phyloP scores from a whole-genome alignment of 1,139 yeast genomes.

The Zygosaccharomyces sapae region DNA sequence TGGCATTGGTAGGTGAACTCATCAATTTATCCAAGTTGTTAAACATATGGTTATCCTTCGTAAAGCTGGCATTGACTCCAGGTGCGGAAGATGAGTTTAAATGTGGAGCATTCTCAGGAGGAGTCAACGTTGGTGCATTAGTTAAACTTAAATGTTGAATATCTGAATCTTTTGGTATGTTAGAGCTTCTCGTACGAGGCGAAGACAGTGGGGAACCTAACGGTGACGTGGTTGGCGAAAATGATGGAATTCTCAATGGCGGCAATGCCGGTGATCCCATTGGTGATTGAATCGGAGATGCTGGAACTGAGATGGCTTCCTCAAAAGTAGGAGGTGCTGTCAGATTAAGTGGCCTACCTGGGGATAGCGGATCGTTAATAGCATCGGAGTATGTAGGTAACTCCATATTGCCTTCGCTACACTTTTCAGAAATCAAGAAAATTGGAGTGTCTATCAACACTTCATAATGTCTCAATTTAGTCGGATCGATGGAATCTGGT shows the following conservation, averaged over 20 bases:
- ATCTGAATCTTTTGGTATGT: constrained; percentile 29
- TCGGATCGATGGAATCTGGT: constrained; percentile 49
- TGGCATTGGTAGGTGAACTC: constrained; percentile 9
- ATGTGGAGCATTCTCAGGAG: background rate
- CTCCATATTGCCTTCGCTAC: constrained; percentile 62
- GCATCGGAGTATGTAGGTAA: constrained; percentile 63
- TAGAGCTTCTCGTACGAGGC: constrained; percentile 16
- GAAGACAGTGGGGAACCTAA: constrained; percentile 28
- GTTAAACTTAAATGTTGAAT: constrained; percentile 31
- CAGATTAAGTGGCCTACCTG: constrained; percentile 3
- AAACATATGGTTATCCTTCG: constrained; percentile 12
- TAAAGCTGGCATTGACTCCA: constrained; percentile 8
- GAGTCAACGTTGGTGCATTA: background rate
- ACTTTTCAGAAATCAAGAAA: constrained; percentile 63
- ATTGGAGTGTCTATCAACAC: constrained; percentile 87
- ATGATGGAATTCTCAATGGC: constrained; percentile 17
- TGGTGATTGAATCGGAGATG: constrained; percentile 32
- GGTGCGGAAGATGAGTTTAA: background rate
- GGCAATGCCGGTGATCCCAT: constrained; percentile 28
- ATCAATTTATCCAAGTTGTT: constrained; percentile 19
- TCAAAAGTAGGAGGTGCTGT: constrained; percentile 52
- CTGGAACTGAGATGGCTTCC: constrained; percentile 45
- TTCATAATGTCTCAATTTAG: constrained; percentile 75
- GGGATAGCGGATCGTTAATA: constrained; percentile 30
- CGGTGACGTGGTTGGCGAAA: constrained; percentile 30